Conservation (phyloP, 2,329 filamentous ascomycete genomes). For the Nemania sp. region DNA sequence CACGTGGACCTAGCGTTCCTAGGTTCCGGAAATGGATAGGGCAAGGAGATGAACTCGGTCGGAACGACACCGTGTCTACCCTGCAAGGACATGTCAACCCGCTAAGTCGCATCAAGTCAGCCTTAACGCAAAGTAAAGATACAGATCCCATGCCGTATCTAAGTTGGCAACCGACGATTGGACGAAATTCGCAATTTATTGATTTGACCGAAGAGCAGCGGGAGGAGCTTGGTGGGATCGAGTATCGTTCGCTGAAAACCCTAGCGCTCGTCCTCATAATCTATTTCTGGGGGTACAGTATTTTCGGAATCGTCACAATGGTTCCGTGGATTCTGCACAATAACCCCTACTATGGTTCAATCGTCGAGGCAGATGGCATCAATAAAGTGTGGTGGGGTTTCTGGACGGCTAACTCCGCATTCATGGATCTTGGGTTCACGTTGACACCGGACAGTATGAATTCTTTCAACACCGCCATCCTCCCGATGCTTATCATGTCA, state of each 20-base stretch:
- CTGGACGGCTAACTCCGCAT: conserved; percentile 84
- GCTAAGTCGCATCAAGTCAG: conserved; percentile 60
- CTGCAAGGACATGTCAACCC: conserved; percentile 29
- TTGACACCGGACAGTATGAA: conserved; percentile 93
- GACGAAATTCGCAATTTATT: conserved; percentile 89
- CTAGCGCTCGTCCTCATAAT: conserved; percentile 74
- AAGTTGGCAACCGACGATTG: conserved; percentile 90
- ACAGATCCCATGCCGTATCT: conserved; percentile 77
- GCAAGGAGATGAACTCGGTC: conserved; percentile 41
- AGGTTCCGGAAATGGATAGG: conserved; percentile 50
- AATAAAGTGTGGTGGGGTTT: conserved; percentile 87
- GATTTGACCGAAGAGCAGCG: conserved; percentile 87
- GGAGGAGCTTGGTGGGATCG: conserved; percentile 93
- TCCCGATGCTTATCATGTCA: conserved; percentile 74
- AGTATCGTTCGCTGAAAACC: conserved; percentile 90
- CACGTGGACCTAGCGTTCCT: conserved; percentile 46
- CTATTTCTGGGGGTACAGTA: conserved; percentile 84
- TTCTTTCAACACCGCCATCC: conserved; percentile 77
- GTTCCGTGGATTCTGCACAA: conserved; percentile 77
- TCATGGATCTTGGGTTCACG: conserved; percentile 94
- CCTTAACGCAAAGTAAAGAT: conserved; percentile 56
- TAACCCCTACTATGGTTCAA: conserved; percentile 60
- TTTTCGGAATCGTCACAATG: conserved; percentile 73
- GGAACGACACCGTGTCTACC: conserved; percentile 39
- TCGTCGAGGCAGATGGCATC: conserved; percentile 66